phyloP scores from a whole-genome alignment of 1,284 basidiomycete species.

The Lignosus rhinocerotis region DNA sequence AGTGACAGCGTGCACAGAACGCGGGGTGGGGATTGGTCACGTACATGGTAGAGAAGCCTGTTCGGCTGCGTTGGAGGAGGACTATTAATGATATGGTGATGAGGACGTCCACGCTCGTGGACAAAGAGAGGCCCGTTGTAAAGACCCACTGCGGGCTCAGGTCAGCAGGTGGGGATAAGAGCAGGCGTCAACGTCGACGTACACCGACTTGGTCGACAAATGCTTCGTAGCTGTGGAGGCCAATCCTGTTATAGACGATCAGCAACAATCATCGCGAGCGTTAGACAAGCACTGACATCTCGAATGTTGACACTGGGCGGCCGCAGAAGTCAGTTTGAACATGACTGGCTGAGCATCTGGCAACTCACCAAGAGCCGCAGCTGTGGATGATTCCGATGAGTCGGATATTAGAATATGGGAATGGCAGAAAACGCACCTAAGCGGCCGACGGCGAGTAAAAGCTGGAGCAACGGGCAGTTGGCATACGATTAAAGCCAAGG shows the following conservation, averaged over 20 bases:
- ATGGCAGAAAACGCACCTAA: conserved; percentile 12
- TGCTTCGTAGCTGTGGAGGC: conserved; percentile 33
- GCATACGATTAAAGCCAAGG: not conserved
- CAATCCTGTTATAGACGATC: conserved; percentile 31
- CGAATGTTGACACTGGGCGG: conserved; percentile 34
- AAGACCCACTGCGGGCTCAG: conserved; percentile 51
- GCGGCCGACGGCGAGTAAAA: conserved; percentile 16
- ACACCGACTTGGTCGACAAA: conserved; percentile 27
- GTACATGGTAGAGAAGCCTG: conserved; percentile 42
- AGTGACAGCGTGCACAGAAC: not conserved
- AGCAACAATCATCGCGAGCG: not conserved
- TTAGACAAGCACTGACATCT: conserved; percentile 32
- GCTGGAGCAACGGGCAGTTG: not conserved
- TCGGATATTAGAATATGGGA: not conserved
- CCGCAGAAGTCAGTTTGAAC: not conserved
- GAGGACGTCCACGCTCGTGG: conserved; percentile 50
- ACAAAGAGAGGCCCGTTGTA: conserved; percentile 53
- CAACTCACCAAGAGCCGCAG: conserved; percentile 18
- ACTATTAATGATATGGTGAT: conserved; percentile 50
- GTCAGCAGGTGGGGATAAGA: not conserved
- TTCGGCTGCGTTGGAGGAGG: conserved; percentile 45
- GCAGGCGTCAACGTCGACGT: not conserved
- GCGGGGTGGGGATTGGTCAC: not conserved
- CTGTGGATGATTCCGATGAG: conserved; percentile 1
- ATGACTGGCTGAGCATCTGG: not conserved